phyloP scores from a whole-genome alignment of 2,329 filamentous ascomycete genomes.

The Aspergillus tamarii region DNA sequence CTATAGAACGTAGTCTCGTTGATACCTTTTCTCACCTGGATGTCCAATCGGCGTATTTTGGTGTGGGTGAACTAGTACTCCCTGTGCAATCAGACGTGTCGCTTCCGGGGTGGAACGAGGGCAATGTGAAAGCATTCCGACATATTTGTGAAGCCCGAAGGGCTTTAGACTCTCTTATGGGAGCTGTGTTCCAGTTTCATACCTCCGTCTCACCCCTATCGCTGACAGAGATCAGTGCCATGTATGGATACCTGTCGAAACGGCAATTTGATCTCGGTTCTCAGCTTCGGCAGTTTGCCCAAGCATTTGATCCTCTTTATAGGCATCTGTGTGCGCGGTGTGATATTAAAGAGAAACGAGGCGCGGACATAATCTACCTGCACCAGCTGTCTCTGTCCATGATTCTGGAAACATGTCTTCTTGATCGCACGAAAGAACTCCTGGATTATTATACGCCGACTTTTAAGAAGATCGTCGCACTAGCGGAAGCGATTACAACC shows the following conservation, averaged over 20 bases:
- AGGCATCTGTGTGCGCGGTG: not conserved
- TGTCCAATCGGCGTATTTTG: constrained; percentile 8
- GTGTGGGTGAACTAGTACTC: not conserved
- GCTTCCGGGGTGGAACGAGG: not conserved
- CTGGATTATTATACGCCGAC: constrained; percentile 11
- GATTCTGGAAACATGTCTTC: constrained; percentile 17
- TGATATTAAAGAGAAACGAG: constrained; percentile 15
- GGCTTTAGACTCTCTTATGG: not conserved
- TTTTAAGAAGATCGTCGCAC: constrained; percentile 9
- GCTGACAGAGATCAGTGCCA: not conserved
- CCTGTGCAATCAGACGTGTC: not conserved
- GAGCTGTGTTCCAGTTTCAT: not conserved
- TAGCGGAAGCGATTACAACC: constrained; percentile 6
- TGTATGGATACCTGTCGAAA: constrained; percentile 1
- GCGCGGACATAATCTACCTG: constrained; percentile 20
- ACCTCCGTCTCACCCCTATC: not conserved
- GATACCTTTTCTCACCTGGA: constrained; percentile 11
- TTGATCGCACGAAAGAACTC: constrained; percentile 5
- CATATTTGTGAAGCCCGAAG: constrained; percentile 5
- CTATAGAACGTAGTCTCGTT: constrained; percentile 5
- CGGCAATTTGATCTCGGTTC: constrained; percentile 1
- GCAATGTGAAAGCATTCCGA: not conserved
- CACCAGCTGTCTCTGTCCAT: constrained; percentile 13
- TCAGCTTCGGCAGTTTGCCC: not conserved
- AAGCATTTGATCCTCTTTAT: constrained; percentile 1